A percentile compares a stretch with the other conserved stretches of the same genome.
phyloP scores from a whole-genome alignment of 1,284 basidiomycete species.

The Vanrija pseudolonga region DNA sequence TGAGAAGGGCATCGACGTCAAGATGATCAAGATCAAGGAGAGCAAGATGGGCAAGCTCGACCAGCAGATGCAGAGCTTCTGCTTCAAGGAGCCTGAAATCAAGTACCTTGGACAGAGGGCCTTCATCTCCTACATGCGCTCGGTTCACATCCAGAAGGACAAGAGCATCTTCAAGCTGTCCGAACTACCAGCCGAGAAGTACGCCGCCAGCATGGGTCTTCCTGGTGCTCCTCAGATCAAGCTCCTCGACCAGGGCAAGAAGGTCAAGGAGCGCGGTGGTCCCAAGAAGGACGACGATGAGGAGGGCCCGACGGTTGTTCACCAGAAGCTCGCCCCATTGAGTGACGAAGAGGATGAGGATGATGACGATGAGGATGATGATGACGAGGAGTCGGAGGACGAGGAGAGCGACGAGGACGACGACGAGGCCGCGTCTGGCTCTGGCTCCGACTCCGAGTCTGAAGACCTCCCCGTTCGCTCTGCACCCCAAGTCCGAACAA shows the following conservation, averaged over 20 bases:
- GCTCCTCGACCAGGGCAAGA: constrained; percentile 55
- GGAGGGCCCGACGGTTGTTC: constrained; percentile 12
- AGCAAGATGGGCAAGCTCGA: constrained; percentile 80
- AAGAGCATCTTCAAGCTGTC: constrained; percentile 86
- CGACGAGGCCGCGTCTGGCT: constrained; percentile 1
- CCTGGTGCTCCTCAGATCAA: constrained; percentile 96
- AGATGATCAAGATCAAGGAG: constrained; percentile 83
- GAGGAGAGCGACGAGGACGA: constrained; percentile 25
- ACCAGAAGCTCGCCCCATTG: constrained; percentile 11
- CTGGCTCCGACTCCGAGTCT: constrained; percentile 1
- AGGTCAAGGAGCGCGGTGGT: constrained; percentile 26
- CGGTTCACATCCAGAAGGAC: constrained; percentile 88
- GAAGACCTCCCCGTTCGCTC: not conserved
- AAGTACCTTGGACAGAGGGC: constrained; percentile 95
- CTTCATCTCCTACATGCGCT: constrained; percentile 93
- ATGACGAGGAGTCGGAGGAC: constrained; percentile 24
- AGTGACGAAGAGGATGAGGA: not conserved
- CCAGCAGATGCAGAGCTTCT: constrained; percentile 85
- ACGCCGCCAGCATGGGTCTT: constrained; percentile 83
- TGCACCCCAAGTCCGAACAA: constrained; percentile 66
- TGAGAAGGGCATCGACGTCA: constrained; percentile 69
- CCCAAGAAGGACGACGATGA: constrained; percentile 24
- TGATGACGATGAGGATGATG: constrained; percentile 16
- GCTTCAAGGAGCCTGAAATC: constrained; percentile 93
- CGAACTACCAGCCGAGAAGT: constrained; percentile 76